Evolutionary conservation across 306 rosid genomes (phyloP).

Genomic region (Mimosa pudica): DNA sequence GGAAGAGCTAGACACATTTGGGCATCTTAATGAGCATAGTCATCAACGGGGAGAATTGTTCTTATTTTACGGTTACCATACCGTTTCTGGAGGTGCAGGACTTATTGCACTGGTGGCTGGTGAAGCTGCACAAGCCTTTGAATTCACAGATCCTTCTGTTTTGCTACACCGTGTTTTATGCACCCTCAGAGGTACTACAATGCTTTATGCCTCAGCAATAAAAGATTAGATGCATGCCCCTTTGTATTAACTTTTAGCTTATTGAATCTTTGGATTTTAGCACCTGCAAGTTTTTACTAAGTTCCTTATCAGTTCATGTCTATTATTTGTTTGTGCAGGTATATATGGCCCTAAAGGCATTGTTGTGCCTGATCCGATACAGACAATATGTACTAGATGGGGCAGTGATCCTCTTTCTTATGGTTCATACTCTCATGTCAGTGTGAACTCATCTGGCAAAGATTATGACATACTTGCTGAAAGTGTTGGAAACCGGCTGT

Average conservation of each 20-base stretch:
- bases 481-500: conserved; percentile 72
- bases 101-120: conserved; percentile 95
- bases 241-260: conserved; percentile 12
- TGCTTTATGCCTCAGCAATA: conserved; percentile 20
- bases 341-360: conserved; percentile 74
- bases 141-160: conserved; percentile 66
- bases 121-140: conserved; percentile 91
- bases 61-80: conserved; percentile 85
- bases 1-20: conserved; percentile 92
- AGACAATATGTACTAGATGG: conserved; percentile 91
- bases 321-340: conserved; percentile 51
- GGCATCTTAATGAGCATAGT: conserved; percentile 74
- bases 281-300: conserved; percentile 26
- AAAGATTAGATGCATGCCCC: conserved; percentile 10
- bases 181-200: conserved; percentile 70
- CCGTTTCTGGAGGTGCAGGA: conserved; percentile 91
- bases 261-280: conserved; percentile 13
- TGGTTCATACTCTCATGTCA: conserved; percentile 93
- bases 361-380: conserved; percentile 75
- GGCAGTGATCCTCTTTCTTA: conserved; percentile 86
- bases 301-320: neutral
- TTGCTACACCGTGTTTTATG: conserved; percentile 70
- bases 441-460: conserved; percentile 75
- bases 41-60: conserved; percentile 88
- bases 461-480: conserved; percentile 92